phyloP scores from a whole-genome alignment of 2,329 filamentous ascomycete species.

The Verticillium nubilum region DNA sequence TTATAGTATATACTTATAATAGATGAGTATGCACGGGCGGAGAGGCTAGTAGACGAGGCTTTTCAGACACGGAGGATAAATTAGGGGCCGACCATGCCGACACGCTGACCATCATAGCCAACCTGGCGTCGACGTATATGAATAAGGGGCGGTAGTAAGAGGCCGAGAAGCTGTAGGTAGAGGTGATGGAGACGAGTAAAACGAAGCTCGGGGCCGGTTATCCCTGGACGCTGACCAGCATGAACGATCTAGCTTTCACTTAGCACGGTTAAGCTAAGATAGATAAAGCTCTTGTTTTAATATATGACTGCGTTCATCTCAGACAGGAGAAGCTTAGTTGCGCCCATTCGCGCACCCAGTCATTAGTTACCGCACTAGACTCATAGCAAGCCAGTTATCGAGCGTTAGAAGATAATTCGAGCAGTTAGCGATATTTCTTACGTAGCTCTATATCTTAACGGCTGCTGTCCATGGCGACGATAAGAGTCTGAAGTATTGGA shows the following conservation, averaged over 20 bases:
- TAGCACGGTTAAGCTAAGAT: neutral
- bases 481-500: no score
- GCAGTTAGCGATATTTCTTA: no score
- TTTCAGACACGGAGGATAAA: neutral
- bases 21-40: constrained; percentile 4
- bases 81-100: constrained; percentile 7
- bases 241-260: constrained; percentile 8
- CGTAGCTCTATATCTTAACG: no score
- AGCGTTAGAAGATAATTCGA: no score
- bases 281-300: neutral
- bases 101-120: neutral
- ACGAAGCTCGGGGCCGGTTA: constrained; percentile 7
- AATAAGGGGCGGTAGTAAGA: constrained; percentile 9
- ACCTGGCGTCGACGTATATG: constrained; percentile 4
- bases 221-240: constrained; percentile 6
- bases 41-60: neutral
- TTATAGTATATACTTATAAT: constrained; percentile 1
- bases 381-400: no score
- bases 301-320: neutral
- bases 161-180: constrained; percentile 7
- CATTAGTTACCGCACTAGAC: no score
- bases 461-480: no score
- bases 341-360: neutral
- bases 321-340: neutral
- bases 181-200: constrained; percentile 6